Conservation (phyloP, 208 protist genomes). For the Acanthamoeba castellanii region DNA sequence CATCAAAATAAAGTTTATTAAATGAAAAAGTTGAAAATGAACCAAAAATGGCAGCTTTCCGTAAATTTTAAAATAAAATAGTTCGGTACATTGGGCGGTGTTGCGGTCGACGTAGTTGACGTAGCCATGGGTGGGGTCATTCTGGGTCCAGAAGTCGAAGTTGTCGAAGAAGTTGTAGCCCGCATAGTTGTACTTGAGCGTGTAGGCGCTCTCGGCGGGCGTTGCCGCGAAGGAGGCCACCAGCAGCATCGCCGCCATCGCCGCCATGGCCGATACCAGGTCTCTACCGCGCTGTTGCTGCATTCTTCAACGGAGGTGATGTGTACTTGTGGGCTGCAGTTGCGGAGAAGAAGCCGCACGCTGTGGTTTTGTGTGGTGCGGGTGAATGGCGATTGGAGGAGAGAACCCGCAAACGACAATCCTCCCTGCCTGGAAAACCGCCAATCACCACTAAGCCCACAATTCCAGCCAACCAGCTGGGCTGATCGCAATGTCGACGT, state of each 20-base stretch:
- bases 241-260: neutral
- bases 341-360: too few species aligned
- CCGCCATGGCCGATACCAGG: neutral
- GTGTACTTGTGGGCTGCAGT: too few species aligned
- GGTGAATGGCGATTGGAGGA: too few species aligned
- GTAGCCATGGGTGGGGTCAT: slow-evolving; percentile 46
- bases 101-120: slow-evolving; percentile 4
- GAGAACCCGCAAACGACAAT: too few species aligned
- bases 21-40: neutral
- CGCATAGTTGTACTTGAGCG: slow-evolving; percentile 2
- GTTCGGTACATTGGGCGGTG: neutral
- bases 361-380: too few species aligned
- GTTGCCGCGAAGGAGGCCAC: neutral
- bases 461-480: too few species aligned
- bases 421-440: too few species aligned
- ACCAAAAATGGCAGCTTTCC: neutral
- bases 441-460: too few species aligned
- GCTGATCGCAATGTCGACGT: too few species aligned
- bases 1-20: neutral
- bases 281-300: too few species aligned
- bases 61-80: neutral
- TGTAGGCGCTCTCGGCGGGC: neutral
- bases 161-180: slow-evolving; percentile 51
- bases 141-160: slow-evolving; percentile 26
- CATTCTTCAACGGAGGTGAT: too few species aligned